Percentiles rank a stretch among this genome's conserved stretches.
Conservation (phyloP, 495 filamentous ascomycete species). For the Letharia columbiana region DNA sequence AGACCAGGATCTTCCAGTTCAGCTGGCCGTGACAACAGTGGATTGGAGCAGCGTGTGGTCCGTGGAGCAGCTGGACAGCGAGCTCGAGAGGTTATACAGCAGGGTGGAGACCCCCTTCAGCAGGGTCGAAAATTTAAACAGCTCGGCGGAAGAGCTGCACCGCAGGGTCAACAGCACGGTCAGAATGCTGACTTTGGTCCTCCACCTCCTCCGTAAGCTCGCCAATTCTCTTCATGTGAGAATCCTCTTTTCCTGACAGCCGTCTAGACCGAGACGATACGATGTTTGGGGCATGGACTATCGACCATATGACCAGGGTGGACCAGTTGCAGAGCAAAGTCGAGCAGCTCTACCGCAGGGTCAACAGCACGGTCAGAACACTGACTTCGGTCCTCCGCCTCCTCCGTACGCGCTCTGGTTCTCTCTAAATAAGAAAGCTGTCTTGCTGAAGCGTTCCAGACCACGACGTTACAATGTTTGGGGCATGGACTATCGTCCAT, state of each 20-base stretch:
- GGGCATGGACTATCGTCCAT: neutral
- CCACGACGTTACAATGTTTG: neutral
- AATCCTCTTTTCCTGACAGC: neutral
- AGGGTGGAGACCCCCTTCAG: neutral
- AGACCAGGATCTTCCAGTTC: neutral
- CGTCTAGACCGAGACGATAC: neutral
- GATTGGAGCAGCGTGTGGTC: neutral
- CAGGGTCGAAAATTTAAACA: neutral
- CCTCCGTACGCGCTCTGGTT: too few relatives aligned
- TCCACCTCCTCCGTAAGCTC: neutral
- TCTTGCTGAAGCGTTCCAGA: too few relatives aligned
- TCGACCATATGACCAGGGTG: neutral
- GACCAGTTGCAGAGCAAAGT: neutral
- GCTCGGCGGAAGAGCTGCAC: neutral
- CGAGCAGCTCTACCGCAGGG: neutral
- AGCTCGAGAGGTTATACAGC: neutral
- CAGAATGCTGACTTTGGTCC: neutral
- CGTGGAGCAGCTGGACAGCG: neutral
- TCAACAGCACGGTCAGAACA: neutral
- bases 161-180: neutral
- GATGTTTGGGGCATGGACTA: neutral
- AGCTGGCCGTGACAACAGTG: neutral
- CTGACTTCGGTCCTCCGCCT: neutral
- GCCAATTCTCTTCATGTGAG: neutral
- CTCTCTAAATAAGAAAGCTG: too few relatives aligned